Conservation (phyloP, 1,284 basidiomycete genomes). For the Singerocomus inundabilis region DNA sequence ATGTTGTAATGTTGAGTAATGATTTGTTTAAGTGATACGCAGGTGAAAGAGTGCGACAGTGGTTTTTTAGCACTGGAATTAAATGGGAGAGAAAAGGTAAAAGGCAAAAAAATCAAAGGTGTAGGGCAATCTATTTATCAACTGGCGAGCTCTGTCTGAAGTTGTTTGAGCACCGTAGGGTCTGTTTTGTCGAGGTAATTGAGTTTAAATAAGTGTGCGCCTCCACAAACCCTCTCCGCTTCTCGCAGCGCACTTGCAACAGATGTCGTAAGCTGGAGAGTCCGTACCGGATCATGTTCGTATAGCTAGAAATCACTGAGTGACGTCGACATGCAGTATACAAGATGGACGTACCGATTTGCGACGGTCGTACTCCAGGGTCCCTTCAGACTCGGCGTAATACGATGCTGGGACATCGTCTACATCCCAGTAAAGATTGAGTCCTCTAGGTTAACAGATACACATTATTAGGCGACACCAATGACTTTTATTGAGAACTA, state of each 20-base stretch:
- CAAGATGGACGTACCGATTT: constrained; percentile 49
- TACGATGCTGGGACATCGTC: constrained; percentile 53
- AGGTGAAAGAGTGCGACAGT: constrained; percentile 1
- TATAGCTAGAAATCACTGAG: constrained; percentile 48
- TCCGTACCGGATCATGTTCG: constrained; percentile 67
- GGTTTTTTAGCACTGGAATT: background rate
- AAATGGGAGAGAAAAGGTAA: background rate
- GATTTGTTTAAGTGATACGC: constrained; percentile 1
- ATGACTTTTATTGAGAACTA: background rate
- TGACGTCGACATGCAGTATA: constrained; percentile 1
- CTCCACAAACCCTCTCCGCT: constrained; percentile 55
- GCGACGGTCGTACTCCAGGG: constrained; percentile 68
- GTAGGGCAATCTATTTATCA: constrained; percentile 1
- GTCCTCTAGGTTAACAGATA: constrained; percentile 18
- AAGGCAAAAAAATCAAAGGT: background rate
- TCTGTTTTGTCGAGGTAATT: constrained; percentile 65
- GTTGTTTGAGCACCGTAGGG: constrained; percentile 64
- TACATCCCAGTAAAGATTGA: constrained; percentile 67
- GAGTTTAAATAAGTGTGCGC: constrained; percentile 55
- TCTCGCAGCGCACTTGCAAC: constrained; percentile 57
- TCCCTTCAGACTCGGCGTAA: constrained; percentile 59
- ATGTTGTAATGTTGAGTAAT: constrained; percentile 15
- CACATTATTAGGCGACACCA: background rate
- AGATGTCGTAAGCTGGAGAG: constrained; percentile 55
- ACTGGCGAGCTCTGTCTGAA: constrained; percentile 51